A percentile compares a stretch with the other conserved stretches of the same genome.
phyloP scores from a whole-genome alignment of 345 rosid genomes.

The Cardamine chenopodiifolia region DNA sequence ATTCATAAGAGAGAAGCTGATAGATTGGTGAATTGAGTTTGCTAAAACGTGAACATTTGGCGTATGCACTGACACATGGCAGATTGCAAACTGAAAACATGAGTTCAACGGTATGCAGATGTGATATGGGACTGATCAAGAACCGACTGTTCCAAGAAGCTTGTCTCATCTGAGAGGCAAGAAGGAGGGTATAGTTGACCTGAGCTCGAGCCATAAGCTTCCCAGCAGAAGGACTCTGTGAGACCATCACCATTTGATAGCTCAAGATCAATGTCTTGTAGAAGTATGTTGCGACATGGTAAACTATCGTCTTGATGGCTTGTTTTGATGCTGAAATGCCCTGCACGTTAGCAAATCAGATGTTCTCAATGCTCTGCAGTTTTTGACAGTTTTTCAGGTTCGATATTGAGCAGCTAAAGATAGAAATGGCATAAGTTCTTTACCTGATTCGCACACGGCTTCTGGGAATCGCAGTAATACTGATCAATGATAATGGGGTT shows the following conservation, averaged over 20 bases:
- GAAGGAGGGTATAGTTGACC: slow-evolving; percentile 65
- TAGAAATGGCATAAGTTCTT: neutral
- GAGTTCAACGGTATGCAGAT: slow-evolving; percentile 44
- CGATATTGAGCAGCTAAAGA: neutral
- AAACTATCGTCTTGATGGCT: slow-evolving; percentile 59
- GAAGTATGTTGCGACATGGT: slow-evolving; percentile 62
- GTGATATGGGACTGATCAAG: slow-evolving; percentile 12
- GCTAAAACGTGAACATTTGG: slow-evolving; percentile 5
- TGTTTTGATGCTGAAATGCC: slow-evolving; percentile 84
- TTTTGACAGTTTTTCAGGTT: slow-evolving; percentile 5
- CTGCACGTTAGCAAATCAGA: slow-evolving; percentile 56
- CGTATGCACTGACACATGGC: neutral
- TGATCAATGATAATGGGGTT: slow-evolving; percentile 87
- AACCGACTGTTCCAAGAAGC: slow-evolving; percentile 54
- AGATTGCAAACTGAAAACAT: slow-evolving; percentile 10
- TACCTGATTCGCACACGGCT: slow-evolving; percentile 89
- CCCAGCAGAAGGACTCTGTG: slow-evolving; percentile 71
- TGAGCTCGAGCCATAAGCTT: slow-evolving; percentile 65
- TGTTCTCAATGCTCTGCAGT: slow-evolving; percentile 74
- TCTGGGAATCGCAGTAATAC: slow-evolving; percentile 75
- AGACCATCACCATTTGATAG: slow-evolving; percentile 45
- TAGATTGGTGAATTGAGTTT: neutral
- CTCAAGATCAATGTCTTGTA: slow-evolving; percentile 66
- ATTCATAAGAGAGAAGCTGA: neutral
- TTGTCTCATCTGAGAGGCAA: slow-evolving; percentile 50